Base-by-base conservation (phyloP, 2,329 filamentous ascomycete species). In the Xylaria sp. region DNA sequence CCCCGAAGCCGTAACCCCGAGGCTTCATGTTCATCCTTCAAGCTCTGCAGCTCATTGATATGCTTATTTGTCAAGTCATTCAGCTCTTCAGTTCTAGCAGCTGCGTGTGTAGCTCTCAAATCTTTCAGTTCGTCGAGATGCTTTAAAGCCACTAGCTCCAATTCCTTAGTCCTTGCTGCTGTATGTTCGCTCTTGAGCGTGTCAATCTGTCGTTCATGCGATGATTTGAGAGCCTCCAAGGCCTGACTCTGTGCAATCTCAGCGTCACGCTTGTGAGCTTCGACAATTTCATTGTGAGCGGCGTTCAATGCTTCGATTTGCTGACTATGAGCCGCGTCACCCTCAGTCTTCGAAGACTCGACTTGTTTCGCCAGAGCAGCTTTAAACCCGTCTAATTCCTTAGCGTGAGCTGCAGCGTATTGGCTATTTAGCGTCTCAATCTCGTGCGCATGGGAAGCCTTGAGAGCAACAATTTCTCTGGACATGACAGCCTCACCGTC, bases 341-440 rank as follows among this genome's bases (percentile, higher is more conserved):
- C 75, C 65, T 77, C 75, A 0, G 63, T 68, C 64, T 76, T 76
- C 7, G 77, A 76, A 11, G 75, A 77, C 57, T 76, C 74, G 2
- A 76, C 63, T 58, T 78, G 76, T 53, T 78, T 78, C 29, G 71
- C 73, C 27, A 78, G 55, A 39, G 75, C 73, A 6, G 74, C 72
- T 65, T 76, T 73, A 66, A 78, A 77, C 5, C 71, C 61, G n/a
- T 76, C 74, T 3, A 78, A 62, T 59, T 77, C 76, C 31, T 73
- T 71, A 17, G 76, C 72, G 49, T 74, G 76, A 31, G 74, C 73
- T 25, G 72, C 68, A 42, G 76, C 73, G 58, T 77, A 72, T 55
- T 76, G 73, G 38, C 59, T 69, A 44, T 75, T 74, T 5, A 77
- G 59, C 1, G 69, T 38, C 36, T 77, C 74, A 9, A 78, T 73